Evolutionary conservation across 2,329 filamentous ascomycete genomes (phyloP), one percentile per base, ranked within the genome.

Genomic region (Diaporthe sp.): DNA sequence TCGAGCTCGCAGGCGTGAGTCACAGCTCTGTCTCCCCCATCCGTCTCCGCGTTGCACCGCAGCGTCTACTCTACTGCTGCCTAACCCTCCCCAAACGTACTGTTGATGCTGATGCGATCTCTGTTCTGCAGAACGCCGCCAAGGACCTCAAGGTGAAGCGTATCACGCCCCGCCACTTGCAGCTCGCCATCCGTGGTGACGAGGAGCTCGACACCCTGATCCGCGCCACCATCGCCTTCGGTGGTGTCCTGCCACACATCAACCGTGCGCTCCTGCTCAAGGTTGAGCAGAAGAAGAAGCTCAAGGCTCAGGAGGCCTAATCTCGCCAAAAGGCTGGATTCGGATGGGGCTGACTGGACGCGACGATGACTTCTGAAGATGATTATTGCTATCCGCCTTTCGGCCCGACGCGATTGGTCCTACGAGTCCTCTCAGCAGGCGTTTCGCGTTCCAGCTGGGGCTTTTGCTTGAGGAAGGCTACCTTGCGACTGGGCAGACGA

Each of bases 91-190:
- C 7, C 7, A 1, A 25, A 12, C n/a, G 6, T 4, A 10, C 7
- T 28, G 1, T 8, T 9, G 2, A 28, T 65, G 25, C 49, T 76
- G 34, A 76, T 51, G 42, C 22, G 31, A 65, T 79, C 53, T 75
- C 55, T 53, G 8, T 53, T 20, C 49, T 58, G 22, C 81, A 93
- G 91, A 99, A 99, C 85, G 97, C 97, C 72, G 97, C 97, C 86
- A 98, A 98, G 91, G 97, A 99, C 86, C 94, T 98, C 84, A 99
- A 98, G 88, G 97, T 98, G 88, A 99, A 98, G 93, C 97, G 97
- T 87, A 99, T 99, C 87, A 98, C 96, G 17, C 97, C 97, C 74
- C 96, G 97, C 85, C 97, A 99, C 86, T 89, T 99, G 79, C 97
- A 99, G 87, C 94, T 99, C 78, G 97, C 97, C 82, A 99, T 99